phyloP scores from a whole-genome alignment of 2,329 filamentous ascomycete genomes.

The Penicillium sp. region DNA sequence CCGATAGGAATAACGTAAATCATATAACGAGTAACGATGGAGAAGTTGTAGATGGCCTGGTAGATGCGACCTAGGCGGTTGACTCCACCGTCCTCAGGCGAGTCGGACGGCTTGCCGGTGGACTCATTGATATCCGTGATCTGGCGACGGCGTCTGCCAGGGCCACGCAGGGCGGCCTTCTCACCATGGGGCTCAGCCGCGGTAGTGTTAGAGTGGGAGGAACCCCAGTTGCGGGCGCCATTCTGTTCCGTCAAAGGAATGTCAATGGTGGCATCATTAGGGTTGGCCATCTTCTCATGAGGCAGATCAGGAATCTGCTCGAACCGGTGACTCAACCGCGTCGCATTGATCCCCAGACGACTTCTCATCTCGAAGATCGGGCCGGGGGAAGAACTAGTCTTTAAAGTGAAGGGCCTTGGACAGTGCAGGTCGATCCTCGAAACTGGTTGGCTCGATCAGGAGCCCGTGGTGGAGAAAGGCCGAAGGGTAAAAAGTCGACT shows the following conservation, averaged over 20 bases:
- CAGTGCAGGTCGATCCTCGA: slow-evolving; percentile 6
- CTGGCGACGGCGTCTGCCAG: slow-evolving; percentile 28
- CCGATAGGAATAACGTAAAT: slow-evolving; percentile 59
- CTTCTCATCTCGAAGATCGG: slow-evolving; percentile 28
- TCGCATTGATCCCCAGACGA: slow-evolving; percentile 35
- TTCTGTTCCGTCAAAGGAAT: slow-evolving; percentile 56
- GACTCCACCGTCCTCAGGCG: slow-evolving; percentile 52
- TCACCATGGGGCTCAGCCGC: slow-evolving; percentile 23
- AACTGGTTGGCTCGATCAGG: slow-evolving; percentile 17
- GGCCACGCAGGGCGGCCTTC: slow-evolving; percentile 26
- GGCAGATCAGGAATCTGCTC: slow-evolving; percentile 37
- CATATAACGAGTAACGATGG: slow-evolving; percentile 59
- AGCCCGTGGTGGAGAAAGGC: slow-evolving; percentile 8
- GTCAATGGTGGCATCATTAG: slow-evolving; percentile 55
- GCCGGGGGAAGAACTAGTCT: not conserved
- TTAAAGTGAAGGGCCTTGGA: slow-evolving; percentile 4
- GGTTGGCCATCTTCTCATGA: slow-evolving; percentile 42
- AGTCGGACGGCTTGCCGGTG: slow-evolving; percentile 34
- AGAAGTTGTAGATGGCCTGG: slow-evolving; percentile 58
- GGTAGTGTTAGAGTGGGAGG: slow-evolving; percentile 28
- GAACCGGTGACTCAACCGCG: slow-evolving; percentile 45
- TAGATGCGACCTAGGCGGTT: slow-evolving; percentile 59
- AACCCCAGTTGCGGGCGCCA: slow-evolving; percentile 40
- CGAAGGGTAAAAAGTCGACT: not conserved
- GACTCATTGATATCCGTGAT: slow-evolving; percentile 22